Evolutionary conservation across 2,329 filamentous ascomycete genomes (phyloP).

Genomic region (Escovopsis sp.): DNA sequence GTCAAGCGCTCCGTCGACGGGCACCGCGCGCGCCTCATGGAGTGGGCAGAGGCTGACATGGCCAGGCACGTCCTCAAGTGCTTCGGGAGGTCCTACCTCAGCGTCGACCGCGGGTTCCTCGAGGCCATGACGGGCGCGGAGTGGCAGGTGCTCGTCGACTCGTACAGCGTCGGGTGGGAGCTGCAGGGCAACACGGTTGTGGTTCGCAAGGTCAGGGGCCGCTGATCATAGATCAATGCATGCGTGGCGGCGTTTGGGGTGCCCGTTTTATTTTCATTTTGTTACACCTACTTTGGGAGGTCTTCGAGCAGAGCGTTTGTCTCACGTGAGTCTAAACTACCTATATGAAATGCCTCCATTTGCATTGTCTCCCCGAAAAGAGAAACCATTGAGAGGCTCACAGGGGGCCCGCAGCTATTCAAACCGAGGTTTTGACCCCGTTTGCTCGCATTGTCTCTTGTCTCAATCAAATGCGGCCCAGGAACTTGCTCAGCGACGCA

Average conservation of each 20-base stretch:
- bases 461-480: no score
- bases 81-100: constrained; percentile 68
- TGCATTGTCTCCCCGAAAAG: no score
- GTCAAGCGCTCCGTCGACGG: constrained; percentile 61
- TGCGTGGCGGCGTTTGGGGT: not conserved
- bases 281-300: no score
- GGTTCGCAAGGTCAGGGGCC: constrained; percentile 47
- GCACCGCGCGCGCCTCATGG: constrained; percentile 64
- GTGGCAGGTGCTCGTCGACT: constrained; percentile 58
- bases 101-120: constrained; percentile 51
- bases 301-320: no score
- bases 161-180: constrained; percentile 74
- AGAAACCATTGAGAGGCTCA: no score
- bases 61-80: constrained; percentile 71
- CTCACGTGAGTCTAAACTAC: no score
- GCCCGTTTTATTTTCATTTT: no score
- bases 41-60: constrained; percentile 64
- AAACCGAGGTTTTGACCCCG: no score
- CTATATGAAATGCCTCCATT: no score
- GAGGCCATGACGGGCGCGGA: constrained; percentile 50
- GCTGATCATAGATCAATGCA: constrained; percentile 16
- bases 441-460: no score
- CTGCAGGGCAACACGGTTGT: constrained; percentile 56
- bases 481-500: not conserved
- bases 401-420: no score